Conservation (phyloP, 2,329 filamentous ascomycete species). For the Fusarium continuum region DNA sequence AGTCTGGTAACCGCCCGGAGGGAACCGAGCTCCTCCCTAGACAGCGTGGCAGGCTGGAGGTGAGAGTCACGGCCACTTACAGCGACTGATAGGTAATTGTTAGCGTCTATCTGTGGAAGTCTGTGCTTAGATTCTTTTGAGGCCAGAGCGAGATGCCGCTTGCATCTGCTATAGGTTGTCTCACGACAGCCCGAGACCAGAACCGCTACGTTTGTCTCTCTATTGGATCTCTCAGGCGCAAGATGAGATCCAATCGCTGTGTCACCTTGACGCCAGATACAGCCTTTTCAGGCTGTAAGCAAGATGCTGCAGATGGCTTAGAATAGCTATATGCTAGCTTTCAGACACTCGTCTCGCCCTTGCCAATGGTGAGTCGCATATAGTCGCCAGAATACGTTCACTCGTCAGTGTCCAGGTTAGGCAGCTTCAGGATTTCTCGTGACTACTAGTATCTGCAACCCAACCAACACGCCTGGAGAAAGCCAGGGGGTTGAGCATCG, state of each 20-base stretch:
- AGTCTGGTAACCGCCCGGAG: slow-evolving; percentile 32
- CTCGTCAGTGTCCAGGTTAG: neutral
- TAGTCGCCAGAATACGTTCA: slow-evolving; percentile 31
- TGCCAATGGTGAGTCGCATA: slow-evolving; percentile 25
- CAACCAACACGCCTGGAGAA: slow-evolving; percentile 4
- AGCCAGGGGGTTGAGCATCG: slow-evolving; percentile 8
- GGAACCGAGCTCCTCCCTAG: slow-evolving; percentile 32
- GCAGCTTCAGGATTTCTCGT: slow-evolving; percentile 19
- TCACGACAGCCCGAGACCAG: slow-evolving; percentile 9
- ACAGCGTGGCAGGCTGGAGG: slow-evolving; percentile 30
- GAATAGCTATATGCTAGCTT: neutral
- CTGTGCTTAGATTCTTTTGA: slow-evolving; percentile 10
- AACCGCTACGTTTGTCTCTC: neutral
- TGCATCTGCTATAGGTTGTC: neutral
- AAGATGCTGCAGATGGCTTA: neutral
- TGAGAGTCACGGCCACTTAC: slow-evolving; percentile 11
- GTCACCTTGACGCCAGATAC: slow-evolving; percentile 12
- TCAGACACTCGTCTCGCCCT: neutral
- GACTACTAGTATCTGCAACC: slow-evolving; percentile 18
- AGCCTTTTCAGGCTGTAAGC: slow-evolving; percentile 3
- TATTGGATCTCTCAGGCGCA: slow-evolving; percentile 22
- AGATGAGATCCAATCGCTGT: slow-evolving; percentile 27
- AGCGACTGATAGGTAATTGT: slow-evolving; percentile 10
- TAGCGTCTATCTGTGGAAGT: slow-evolving; percentile 7
- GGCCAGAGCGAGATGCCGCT: slow-evolving; percentile 17